Evolutionary conservation across 1,284 basidiomycete genomes (phyloP), one percentile per base, ranked within the genome.

Genomic region (Schizophyllum amplum): DNA sequence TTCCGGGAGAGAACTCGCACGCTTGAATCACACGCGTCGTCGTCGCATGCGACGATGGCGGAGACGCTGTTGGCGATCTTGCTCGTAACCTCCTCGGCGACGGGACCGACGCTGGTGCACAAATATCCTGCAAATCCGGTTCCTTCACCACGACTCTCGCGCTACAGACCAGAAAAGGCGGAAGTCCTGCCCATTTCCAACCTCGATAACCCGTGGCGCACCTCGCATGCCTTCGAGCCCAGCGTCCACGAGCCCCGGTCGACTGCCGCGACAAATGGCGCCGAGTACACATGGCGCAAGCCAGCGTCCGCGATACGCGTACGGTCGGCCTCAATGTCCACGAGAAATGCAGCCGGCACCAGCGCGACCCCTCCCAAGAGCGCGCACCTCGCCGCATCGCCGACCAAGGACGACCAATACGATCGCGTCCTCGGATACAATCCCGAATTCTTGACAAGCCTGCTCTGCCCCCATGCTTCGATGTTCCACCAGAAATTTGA

Each of bases 401-500:
- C 21, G 4, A 20, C 15, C 47, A 69, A 73, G 20, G 72, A 71
- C 58, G 67, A n/a, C 64, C 71, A 2, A 75, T 79, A 4, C 75
- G 76, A 11, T 67, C 72, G 26, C 72, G 67, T 46, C 20, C 80
- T 98, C 33, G 90, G 89, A 4, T 97, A 92, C 70, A 82, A 87
- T 6, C 75, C 87, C 13, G 86, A 89, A 60, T 90, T 94, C 64
- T 78, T 98, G 26, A 90, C 92, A 23, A 82, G 82, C 55, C 76
- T 97, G 60, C 78, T 98, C 5, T 90, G 87, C 59, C 94, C 94
- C 0, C 82, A 86, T 50, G 74, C 76, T 25, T 79, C 86, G 17
- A 83, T 94, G 68, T 97, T 94, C 67, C 93, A 98, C 70, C 92
- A 94, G 68, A 93, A 93, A 67, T 98, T 98, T 67, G 94, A 97